These are phyloP conservation scores for Ophiostoma angusticollis DNA, from an alignment of 2,329 filamentous ascomycete genomes.

Conservation along the genomic window DNA sequence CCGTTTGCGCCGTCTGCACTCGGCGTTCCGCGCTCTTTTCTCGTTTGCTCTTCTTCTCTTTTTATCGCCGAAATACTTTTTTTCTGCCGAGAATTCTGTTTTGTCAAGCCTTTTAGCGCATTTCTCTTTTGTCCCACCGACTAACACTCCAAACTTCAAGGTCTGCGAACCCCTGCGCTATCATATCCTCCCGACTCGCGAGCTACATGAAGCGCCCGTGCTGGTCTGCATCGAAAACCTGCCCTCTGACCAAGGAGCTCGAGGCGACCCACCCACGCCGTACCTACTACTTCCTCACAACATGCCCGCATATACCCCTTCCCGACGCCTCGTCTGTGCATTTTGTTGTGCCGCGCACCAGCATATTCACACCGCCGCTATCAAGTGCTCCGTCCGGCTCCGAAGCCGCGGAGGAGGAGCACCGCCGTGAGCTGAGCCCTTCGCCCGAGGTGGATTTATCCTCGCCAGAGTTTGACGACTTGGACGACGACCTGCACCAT, in stretches of 20 bases:
- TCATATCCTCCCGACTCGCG: constrained; percentile 84
- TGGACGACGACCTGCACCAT: constrained; percentile 44
- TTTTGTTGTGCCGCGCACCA: constrained; percentile 32
- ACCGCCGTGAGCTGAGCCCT: constrained; percentile 60
- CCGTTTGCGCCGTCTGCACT: background rate
- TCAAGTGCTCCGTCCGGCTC: constrained; percentile 56
- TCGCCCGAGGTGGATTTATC: constrained; percentile 91
- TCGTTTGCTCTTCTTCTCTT: constrained; percentile 9
- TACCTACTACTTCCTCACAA: constrained; percentile 93
- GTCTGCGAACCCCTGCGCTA: constrained; percentile 87
- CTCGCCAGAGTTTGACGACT: constrained; percentile 70
- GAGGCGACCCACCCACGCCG: constrained; percentile 86
- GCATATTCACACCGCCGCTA: constrained; percentile 72
- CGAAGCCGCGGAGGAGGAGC: constrained; percentile 59
- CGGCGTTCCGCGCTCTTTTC: constrained; percentile 1
- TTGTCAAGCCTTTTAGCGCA: constrained; percentile 1
- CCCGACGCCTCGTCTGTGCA: constrained; percentile 44
- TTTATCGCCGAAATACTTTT: background rate
- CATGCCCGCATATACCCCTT: constrained; percentile 69
- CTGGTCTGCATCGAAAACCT: constrained; percentile 66
- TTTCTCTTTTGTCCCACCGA: constrained; percentile 15
- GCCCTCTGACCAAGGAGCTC: constrained; percentile 84
- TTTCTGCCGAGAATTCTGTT: background rate
- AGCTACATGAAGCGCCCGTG: constrained; percentile 78
- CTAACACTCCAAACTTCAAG: constrained; percentile 35